Conservation (phyloP, 2,329 filamentous ascomycete species). For the Truncatella angustata region DNA sequence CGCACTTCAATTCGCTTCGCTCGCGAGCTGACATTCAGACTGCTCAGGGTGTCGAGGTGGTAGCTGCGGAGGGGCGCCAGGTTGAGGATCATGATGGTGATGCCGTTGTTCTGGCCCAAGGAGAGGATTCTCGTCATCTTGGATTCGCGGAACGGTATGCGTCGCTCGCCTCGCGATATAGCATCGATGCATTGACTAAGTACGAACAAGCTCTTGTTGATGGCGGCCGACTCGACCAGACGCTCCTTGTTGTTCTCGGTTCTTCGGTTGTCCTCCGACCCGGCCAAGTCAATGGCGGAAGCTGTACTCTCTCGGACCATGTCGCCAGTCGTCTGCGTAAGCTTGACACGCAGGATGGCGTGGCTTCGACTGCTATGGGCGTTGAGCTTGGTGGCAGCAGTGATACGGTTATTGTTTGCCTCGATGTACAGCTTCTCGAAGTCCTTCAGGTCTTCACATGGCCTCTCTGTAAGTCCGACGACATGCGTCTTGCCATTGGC, state of each 20-base stretch:
- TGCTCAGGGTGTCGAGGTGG: slow-evolving; percentile 90
- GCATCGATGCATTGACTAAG: slow-evolving; percentile 94
- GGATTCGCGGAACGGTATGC: slow-evolving; percentile 90
- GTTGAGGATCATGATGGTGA: slow-evolving; percentile 96
- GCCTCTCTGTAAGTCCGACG: slow-evolving; percentile 78
- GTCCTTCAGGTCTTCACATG: slow-evolving; percentile 82
- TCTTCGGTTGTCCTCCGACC: slow-evolving; percentile 90
- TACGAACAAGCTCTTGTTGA: slow-evolving; percentile 96
- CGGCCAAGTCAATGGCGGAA: slow-evolving; percentile 91
- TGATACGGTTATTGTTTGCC: slow-evolving; percentile 86
- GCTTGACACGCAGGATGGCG: slow-evolving; percentile 85
- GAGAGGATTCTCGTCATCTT: slow-evolving; percentile 97
- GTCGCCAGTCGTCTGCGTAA: slow-evolving; percentile 72
- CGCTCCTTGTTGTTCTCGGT: slow-evolving; percentile 93
- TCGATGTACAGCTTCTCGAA: slow-evolving; percentile 90
- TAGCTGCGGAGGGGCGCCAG: slow-evolving; percentile 88
- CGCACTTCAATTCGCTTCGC: slow-evolving; percentile 96
- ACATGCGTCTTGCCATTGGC: slow-evolving; percentile 86
- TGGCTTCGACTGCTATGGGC: slow-evolving; percentile 88
- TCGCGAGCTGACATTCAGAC: slow-evolving; percentile 89
- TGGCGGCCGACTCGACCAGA: slow-evolving; percentile 90
- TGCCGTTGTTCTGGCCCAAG: slow-evolving; percentile 89
- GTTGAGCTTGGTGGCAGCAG: slow-evolving; percentile 88
- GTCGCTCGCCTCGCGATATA: slow-evolving; percentile 70
- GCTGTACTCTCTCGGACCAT: slow-evolving; percentile 75